A percentile compares a stretch with the other conserved stretches of the same genome.
phyloP scores from a whole-genome alignment of 768 basidiomycete species.

The Agaricus subrufescens region DNA sequence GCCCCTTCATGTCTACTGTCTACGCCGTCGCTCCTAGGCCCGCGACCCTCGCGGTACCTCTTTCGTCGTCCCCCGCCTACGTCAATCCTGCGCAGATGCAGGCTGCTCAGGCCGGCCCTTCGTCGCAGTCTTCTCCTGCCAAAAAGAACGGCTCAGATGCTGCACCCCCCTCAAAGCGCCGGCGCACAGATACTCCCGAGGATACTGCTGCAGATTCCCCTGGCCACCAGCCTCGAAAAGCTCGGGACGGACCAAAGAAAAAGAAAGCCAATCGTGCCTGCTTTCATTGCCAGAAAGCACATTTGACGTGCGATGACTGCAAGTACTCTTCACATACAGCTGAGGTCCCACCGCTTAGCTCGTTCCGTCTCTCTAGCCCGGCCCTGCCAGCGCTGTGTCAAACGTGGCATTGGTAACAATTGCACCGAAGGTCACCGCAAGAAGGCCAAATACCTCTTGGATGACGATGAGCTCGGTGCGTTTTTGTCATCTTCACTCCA shows the following conservation, averaged over 20 bases:
- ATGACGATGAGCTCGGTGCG: constrained; percentile 88
- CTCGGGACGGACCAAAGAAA: constrained; percentile 81
- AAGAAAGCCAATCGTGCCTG: constrained; percentile 95
- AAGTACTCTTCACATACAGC: constrained; percentile 27
- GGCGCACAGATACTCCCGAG: constrained; percentile 58
- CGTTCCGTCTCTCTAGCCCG: constrained; percentile 53
- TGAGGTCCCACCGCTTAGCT: constrained; percentile 10
- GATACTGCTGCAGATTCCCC: constrained; percentile 44
- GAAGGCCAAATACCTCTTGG: constrained; percentile 95
- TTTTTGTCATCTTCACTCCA: constrained; percentile 17
- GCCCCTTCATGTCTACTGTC: constrained; percentile 29
- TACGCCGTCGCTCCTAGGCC: constrained; percentile 34
- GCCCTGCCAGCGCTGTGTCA: constrained; percentile 93
- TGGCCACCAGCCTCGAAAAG: constrained; percentile 42
- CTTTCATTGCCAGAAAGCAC: constrained; percentile 94
- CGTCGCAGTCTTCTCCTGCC: constrained; percentile 22
- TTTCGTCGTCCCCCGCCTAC: constrained; percentile 25
- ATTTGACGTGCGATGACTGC: constrained; percentile 99
- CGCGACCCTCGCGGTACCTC: constrained; percentile 21
- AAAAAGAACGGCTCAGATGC: constrained; percentile 34
- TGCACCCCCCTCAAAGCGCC: constrained; percentile 43
- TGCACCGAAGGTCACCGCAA: constrained; percentile 96
- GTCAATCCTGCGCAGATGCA: constrained; percentile 40
- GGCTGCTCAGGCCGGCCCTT: constrained; percentile 41
- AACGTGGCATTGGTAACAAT: constrained; percentile 82